Conservation (phyloP, 345 rosid species). For the Ailanthus altissimus region DNA sequence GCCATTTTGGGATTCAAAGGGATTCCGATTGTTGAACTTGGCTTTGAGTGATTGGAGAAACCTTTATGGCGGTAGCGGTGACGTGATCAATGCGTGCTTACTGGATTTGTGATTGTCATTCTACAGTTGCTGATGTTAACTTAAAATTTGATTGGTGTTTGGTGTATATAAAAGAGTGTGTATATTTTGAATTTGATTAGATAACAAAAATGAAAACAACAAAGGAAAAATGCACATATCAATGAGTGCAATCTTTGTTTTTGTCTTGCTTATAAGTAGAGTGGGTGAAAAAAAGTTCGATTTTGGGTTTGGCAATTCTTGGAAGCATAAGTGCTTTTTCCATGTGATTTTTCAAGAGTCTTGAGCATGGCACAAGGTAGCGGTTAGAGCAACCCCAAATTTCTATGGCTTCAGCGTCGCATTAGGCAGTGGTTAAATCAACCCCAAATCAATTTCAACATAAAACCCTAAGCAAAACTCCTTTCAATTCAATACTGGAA, state of each 20-base stretch:
- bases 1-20: constrained; percentile 28
- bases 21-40: constrained; percentile 37
- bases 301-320: constrained; percentile 21
- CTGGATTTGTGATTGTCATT: background rate
- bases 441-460: no score
- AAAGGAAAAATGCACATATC: constrained; percentile 9
- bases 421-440: no score
- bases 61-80: constrained; percentile 3
- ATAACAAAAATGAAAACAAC: no score
- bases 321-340: constrained; percentile 9
- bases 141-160: background rate
- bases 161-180: no score
- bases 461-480: no score
- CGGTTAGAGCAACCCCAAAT: no score
- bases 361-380: no score
- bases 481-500: no score
- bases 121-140: background rate
- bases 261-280: background rate
- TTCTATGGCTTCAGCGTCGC: no score
- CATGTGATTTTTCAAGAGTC: background rate
- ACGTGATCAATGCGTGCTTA: background rate
- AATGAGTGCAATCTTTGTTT: background rate
- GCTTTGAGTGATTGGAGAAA: constrained; percentile 3
- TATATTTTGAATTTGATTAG: no score
- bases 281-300: background rate